These are phyloP conservation scores for Margaritispora aquatica DNA, from an alignment of 495 filamentous ascomycete genomes.

Conservation along the genomic window DNA sequence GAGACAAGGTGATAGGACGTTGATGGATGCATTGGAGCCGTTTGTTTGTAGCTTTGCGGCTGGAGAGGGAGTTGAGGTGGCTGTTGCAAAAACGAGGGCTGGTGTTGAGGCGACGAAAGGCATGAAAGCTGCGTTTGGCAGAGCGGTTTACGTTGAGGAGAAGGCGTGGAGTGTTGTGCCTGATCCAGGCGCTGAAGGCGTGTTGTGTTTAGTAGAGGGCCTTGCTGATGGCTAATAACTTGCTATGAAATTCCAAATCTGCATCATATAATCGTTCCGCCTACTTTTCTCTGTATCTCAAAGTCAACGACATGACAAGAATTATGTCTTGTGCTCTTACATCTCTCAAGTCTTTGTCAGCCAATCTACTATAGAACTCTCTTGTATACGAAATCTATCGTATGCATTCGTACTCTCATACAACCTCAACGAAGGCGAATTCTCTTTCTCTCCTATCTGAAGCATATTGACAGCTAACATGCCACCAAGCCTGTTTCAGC, in stretches of 20 bases:
- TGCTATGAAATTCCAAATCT: background rate
- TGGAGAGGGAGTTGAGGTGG: conserved; percentile 31
- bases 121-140: conserved; percentile 80
- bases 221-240: background rate
- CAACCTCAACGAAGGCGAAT: too few relatives aligned
- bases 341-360: too few relatives aligned
- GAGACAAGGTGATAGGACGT: conserved; percentile 75
- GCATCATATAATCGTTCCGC: background rate
- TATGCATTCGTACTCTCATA: too few relatives aligned
- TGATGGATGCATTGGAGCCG: conserved; percentile 82
- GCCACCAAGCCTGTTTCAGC: too few relatives aligned
- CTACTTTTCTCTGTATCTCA: background rate
- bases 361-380: too few relatives aligned
- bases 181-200: conserved; percentile 5
- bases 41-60: conserved; percentile 60
- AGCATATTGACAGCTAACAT: background rate
- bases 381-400: too few relatives aligned
- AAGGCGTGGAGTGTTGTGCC: background rate
- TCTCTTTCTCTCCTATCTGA: background rate
- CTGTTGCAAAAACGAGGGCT: conserved; percentile 63
- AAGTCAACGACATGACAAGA: too few relatives aligned
- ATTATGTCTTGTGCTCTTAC: too few relatives aligned
- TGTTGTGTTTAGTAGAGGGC: background rate
- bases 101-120: conserved; percentile 77
- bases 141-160: conserved; percentile 80